Percentiles rank a stretch among this genome's conserved stretches.
Evolutionary conservation across 2,329 filamentous ascomycete species (phyloP).

Genomic region (Cladosporium sp.): DNA sequence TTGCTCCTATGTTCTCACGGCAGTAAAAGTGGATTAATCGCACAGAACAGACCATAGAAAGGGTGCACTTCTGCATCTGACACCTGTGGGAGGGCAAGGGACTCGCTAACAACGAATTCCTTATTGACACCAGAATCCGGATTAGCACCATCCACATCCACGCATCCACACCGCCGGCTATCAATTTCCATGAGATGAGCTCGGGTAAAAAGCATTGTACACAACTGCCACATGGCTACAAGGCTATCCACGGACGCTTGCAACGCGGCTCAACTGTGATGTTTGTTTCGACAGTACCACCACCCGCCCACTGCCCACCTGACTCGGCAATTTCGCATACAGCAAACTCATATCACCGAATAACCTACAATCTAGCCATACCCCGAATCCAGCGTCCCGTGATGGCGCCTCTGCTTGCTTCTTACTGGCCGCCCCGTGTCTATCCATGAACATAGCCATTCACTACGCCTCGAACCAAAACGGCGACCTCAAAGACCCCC

Average conservation of each 20-base stretch:
- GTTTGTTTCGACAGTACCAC: neutral
- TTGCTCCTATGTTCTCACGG: neutral
- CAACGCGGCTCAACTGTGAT: neutral
- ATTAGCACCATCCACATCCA: conserved; percentile 6
- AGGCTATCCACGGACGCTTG: neutral
- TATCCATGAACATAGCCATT: neutral
- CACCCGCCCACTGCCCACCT: neutral
- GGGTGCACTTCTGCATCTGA: neutral
- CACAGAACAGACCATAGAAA: neutral
- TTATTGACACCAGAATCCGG: conserved; percentile 25
- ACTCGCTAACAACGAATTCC: conserved; percentile 19
- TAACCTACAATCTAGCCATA: neutral
- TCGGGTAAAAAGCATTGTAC: neutral
- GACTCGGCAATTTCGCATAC: neutral
- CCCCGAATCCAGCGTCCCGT: neutral
- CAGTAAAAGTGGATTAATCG: neutral
- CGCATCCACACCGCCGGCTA: neutral
- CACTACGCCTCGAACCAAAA: conserved; percentile 1
- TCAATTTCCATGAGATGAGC: neutral
- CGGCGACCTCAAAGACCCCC: neutral
- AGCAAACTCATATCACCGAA: neutral
- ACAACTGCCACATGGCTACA: conserved; percentile 12
- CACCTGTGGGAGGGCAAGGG: neutral
- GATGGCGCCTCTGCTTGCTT: neutral
- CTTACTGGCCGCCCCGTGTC: neutral